A percentile compares a stretch with the other conserved stretches of the same genome.
Conservation (phyloP, 2,329 filamentous ascomycete genomes). For the Huntiella savannae region DNA sequence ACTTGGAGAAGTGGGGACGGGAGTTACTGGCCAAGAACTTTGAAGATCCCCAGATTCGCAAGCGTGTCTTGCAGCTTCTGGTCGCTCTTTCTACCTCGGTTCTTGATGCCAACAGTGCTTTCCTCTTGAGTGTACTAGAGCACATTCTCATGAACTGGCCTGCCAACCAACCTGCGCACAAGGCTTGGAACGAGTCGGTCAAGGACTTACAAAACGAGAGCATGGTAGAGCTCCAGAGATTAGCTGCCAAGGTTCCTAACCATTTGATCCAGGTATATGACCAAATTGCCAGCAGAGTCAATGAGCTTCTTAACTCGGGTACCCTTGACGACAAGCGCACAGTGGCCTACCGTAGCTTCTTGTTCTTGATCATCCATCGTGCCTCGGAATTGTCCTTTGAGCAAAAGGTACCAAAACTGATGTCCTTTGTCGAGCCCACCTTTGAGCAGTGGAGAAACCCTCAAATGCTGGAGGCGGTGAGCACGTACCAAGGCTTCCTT, state of each 20-base stretch:
- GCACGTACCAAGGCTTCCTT: slow-evolving; percentile 62
- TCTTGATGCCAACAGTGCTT: slow-evolving; percentile 54
- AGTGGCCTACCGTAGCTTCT: slow-evolving; percentile 71
- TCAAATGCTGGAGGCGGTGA: slow-evolving; percentile 47
- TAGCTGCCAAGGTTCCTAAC: slow-evolving; percentile 81
- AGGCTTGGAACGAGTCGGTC: slow-evolving; percentile 67
- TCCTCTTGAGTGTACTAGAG: slow-evolving; percentile 79
- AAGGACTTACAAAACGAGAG: slow-evolving; percentile 74
- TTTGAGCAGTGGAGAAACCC: slow-evolving; percentile 61
- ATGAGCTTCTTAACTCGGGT: slow-evolving; percentile 56
- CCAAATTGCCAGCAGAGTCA: slow-evolving; percentile 64
- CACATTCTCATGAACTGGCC: slow-evolving; percentile 75
- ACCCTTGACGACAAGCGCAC: slow-evolving; percentile 64
- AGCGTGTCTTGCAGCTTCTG: slow-evolving; percentile 61
- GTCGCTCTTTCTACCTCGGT: slow-evolving; percentile 72
- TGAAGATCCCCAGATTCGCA: slow-evolving; percentile 69
- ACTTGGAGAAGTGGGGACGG: slow-evolving; percentile 54
- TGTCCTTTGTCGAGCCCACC: slow-evolving; percentile 65
- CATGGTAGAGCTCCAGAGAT: slow-evolving; percentile 69
- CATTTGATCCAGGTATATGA: slow-evolving; percentile 77
- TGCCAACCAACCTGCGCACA: slow-evolving; percentile 49
- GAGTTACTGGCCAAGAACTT: slow-evolving; percentile 51
- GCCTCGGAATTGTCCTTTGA: slow-evolving; percentile 52
- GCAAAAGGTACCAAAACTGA: slow-evolving; percentile 52
- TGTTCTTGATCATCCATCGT: slow-evolving; percentile 89